Evolutionary conservation across 148 eudicot species (phyloP).

Genomic region (Fallopia convolvulus): DNA sequence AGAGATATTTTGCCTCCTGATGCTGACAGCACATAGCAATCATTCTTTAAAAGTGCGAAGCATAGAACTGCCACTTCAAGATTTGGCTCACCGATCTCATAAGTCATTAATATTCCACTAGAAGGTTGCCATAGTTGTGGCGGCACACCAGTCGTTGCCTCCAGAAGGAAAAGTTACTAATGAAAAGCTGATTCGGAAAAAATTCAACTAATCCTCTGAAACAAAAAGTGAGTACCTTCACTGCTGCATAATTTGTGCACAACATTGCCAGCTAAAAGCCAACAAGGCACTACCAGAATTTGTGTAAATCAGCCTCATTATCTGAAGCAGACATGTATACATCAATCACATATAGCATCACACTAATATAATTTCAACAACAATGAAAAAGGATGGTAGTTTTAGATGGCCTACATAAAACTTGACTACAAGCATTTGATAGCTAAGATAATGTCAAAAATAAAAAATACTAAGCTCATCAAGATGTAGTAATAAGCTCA

Average conservation of each 20-base stretch:
- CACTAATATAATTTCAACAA: background rate
- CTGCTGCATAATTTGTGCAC: constrained; percentile 30
- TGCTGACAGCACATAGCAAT: constrained; percentile 50
- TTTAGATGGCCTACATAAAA: background rate
- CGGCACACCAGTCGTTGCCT: constrained; percentile 30
- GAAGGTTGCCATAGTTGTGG: constrained; percentile 44
- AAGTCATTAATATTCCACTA: constrained; percentile 39
- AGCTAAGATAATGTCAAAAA: too few relatives aligned
- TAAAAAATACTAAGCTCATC: too few relatives aligned
- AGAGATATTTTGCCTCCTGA: constrained; percentile 43
- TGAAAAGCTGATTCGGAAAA: background rate
- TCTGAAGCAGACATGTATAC: constrained; percentile 18
- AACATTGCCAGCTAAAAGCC: constrained; percentile 45
- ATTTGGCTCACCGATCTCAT: constrained; percentile 27
- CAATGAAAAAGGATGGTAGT: background rate
- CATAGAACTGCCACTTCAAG: constrained; percentile 30
- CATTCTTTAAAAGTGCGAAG: constrained; percentile 48
- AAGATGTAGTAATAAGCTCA: too few relatives aligned
- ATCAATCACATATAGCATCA: background rate
- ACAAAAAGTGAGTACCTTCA: constrained; percentile 18
- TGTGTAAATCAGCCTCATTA: constrained; percentile 42
- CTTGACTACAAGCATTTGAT: too few relatives aligned
- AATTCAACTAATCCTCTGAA: background rate
- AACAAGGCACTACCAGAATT: constrained; percentile 38
- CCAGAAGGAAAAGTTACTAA: background rate